phyloP scores from a whole-genome alignment of 805 yeast species.

The Yarrowia sp. region DNA sequence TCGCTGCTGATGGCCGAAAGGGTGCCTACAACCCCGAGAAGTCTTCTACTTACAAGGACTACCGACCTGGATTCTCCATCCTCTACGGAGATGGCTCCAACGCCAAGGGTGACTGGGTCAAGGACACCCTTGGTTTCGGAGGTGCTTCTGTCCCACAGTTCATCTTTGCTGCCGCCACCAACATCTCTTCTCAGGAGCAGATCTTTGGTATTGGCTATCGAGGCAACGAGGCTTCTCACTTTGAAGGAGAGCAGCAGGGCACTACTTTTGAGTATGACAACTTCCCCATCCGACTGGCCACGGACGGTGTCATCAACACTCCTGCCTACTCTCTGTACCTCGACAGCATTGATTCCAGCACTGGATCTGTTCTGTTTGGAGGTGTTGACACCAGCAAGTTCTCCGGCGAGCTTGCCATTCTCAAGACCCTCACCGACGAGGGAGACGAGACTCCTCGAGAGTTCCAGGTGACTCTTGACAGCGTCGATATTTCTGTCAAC shows the following conservation, averaged over 20 bases:
- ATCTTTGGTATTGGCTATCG: conserved; percentile 43
- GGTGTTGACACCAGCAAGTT: conserved; percentile 70
- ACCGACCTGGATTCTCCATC: conserved; percentile 44
- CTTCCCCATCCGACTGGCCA: conserved; percentile 49
- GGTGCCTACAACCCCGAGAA: conserved; percentile 34
- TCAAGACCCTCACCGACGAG: conserved; percentile 44
- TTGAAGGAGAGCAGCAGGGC: neutral
- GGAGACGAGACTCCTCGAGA: neutral
- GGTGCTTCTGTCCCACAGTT: conserved; percentile 54
- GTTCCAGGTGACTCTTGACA: conserved; percentile 9
- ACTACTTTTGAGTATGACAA: conserved; percentile 44
- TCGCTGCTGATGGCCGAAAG: conserved; percentile 44
- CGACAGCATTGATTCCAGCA: conserved; percentile 48
- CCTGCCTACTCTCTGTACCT: conserved; percentile 58
- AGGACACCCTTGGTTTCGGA: conserved; percentile 62
- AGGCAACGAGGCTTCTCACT: conserved; percentile 12
- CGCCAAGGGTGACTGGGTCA: conserved; percentile 61
- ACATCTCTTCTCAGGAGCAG: conserved; percentile 17
- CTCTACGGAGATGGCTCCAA: conserved; percentile 50
- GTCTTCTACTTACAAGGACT: conserved; percentile 44
- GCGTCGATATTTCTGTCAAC: conserved; percentile 46
- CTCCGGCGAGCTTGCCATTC: conserved; percentile 53
- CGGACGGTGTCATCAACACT: conserved; percentile 53
- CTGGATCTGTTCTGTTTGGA: conserved; percentile 67
- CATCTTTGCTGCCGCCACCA: conserved; percentile 41